Base-by-base conservation (phyloP, 139 green algal species). In the Haematococcus lacustris region DNA sequence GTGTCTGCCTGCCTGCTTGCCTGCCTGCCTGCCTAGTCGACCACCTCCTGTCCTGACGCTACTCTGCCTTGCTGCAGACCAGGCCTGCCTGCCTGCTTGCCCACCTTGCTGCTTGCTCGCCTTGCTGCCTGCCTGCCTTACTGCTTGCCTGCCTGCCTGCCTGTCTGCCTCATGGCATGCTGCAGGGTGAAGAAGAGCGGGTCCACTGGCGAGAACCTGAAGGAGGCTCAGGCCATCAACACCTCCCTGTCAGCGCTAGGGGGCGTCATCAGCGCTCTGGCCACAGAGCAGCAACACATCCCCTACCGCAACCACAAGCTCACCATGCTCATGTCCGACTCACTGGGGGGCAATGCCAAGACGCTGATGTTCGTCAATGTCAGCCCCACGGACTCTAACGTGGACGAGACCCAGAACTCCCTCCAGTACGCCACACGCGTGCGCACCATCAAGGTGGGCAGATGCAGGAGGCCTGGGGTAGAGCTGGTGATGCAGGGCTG, bases 231-330 rank as follows among this genome's bases (percentile, higher is more conserved):
- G 82, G 89, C 93, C 65, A 98, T 99, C 89, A 99, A 99, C 92
- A 98, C 98, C 87, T 93, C 83, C 0, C 86, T 99, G 50, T 91
- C 77, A 0, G 95, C 95, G 30, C 87, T 99, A 32, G 95, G 95
- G n/a, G 91, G 98, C 73, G 94, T 99, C 75, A 98, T 98, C 81
- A 87, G 75, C 38, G 92, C 94, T 25, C 85, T 98, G 32, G 92
- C 94, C 30, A 80, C 82, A 37, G 92, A 91, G 76, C 88, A 91
- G 78, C 72, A 64, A 23, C 92, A 97, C 89, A 93, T 97, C 75
- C 93, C 93, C 0, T 98, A 97, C 89, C 88, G 95, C 73, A 97
- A 99, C 83, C 92, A 98, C 88, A 98, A 99, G 87, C 90, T 99
- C 6, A 98, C 95, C 60, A 97, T 98, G 93, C 87, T 99, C 65